Evolutionary conservation across 176 grass and related monocot species (phyloP).

Genomic region (Dendrocalamus sinicus): DNA sequence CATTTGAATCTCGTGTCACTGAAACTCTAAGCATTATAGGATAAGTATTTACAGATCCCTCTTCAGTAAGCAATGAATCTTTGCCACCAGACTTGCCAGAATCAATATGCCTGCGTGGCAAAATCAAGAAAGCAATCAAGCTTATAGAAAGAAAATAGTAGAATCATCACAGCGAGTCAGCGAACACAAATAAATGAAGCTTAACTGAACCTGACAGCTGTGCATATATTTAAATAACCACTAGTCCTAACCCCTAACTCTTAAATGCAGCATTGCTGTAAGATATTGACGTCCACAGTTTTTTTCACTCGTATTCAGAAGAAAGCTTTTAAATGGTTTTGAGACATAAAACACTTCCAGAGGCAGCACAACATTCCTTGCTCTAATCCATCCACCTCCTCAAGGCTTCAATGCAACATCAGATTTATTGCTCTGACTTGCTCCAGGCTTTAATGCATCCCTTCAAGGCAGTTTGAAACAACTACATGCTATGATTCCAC

Average conservation of each 20-base stretch:
- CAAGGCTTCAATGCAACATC: neutral
- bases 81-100: constrained; percentile 39
- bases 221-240: neutral
- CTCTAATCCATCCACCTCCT: constrained; percentile 18
- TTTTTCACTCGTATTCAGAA: neutral
- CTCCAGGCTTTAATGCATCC: neutral
- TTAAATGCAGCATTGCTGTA: constrained; percentile 12
- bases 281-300: neutral
- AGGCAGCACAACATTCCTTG: constrained; percentile 9
- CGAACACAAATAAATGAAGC: constrained; percentile 12
- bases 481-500: neutral
- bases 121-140: constrained; percentile 23
- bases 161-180: neutral
- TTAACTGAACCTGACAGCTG: neutral
- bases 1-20: constrained; percentile 61
- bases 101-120: constrained; percentile 52
- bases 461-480: neutral
- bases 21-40: constrained; percentile 83
- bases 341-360: constrained; percentile 2
- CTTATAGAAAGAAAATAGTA: constrained; percentile 23
- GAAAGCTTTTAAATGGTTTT: neutral
- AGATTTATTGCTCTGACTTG: constrained; percentile 22
- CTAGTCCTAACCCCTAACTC: constrained; percentile 20
- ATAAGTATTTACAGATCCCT: constrained; percentile 67
- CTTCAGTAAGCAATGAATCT: constrained; percentile 31